Evolutionary conservation across 176 grass and related monocot genomes (phyloP).

Genomic region (Aechmea fasciata): DNA sequence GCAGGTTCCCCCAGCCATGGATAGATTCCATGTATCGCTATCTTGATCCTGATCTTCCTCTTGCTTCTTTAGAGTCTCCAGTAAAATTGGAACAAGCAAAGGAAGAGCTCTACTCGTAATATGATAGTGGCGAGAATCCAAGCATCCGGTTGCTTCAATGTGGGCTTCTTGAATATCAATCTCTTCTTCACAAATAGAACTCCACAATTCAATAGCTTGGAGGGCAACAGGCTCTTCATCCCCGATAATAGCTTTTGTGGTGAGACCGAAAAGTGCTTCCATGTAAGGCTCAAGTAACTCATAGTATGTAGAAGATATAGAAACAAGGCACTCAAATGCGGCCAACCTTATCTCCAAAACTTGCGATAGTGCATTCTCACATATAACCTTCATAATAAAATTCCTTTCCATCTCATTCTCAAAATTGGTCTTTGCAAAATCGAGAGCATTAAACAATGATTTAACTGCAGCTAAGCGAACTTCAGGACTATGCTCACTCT

Average conservation of each 20-base stretch:
- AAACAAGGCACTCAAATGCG: constrained; percentile 77
- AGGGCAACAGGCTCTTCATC: constrained; percentile 90
- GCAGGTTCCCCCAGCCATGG: constrained; percentile 94
- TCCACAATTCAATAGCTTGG: constrained; percentile 92
- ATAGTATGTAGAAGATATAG: constrained; percentile 76
- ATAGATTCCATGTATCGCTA: constrained; percentile 86
- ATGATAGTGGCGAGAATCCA: constrained; percentile 68
- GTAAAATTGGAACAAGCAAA: constrained; percentile 63
- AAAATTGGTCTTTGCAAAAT: constrained; percentile 74
- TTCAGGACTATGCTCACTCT: constrained; percentile 59
- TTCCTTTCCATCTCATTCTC: constrained; percentile 89
- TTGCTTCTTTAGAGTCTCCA: constrained; percentile 83
- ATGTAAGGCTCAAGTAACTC: constrained; percentile 65
- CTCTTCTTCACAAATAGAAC: constrained; percentile 87
- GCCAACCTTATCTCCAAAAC: constrained; percentile 80
- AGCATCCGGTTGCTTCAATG: constrained; percentile 72
- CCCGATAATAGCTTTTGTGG: constrained; percentile 70
- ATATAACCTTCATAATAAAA: constrained; percentile 82
- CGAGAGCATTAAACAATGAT: constrained; percentile 76
- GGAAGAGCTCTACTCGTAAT: constrained; percentile 80
- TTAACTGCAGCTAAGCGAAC: constrained; percentile 67
- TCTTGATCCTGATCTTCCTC: constrained; percentile 88
- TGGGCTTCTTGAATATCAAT: constrained; percentile 82
- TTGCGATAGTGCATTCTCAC: constrained; percentile 51
- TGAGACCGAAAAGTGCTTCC: constrained; percentile 77